Percentiles rank a stretch among this genome's conserved stretches.
phyloP scores from a whole-genome alignment of 1,284 basidiomycete genomes.

The Leccinum subatratum region DNA sequence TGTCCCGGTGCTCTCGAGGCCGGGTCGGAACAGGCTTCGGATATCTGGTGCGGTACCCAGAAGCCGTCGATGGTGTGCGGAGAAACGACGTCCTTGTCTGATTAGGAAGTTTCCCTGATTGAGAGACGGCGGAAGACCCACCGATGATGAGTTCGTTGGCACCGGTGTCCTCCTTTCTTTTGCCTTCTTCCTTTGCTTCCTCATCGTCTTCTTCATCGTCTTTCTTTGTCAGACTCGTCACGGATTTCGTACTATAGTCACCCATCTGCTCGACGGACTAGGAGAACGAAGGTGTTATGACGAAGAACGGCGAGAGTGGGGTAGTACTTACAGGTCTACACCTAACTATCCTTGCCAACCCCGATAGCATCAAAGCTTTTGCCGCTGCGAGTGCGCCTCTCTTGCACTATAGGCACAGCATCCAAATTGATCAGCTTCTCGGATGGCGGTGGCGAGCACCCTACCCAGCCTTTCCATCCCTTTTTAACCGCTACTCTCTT shows the following conservation, averaged over 20 bases:
- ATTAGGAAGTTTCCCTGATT: slow-evolving; percentile 46
- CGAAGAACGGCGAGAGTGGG: too few relatives aligned
- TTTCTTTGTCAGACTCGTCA: slow-evolving; percentile 74
- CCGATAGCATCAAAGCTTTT: slow-evolving; percentile 76
- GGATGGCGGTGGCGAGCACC: slow-evolving; percentile 73
- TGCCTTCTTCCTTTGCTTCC: slow-evolving; percentile 42
- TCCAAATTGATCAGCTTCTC: slow-evolving; percentile 77
- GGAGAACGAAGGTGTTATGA: too few relatives aligned
- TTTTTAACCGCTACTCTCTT: slow-evolving; percentile 68
- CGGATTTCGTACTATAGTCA: slow-evolving; percentile 55
- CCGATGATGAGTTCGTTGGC: slow-evolving; percentile 74
- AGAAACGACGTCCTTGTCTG: slow-evolving; percentile 76
- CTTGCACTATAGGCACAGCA: slow-evolving; percentile 52
- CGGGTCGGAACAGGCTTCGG: slow-evolving; percentile 88
- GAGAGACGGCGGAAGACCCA: slow-evolving; percentile 43
- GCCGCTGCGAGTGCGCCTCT: slow-evolving; percentile 69
- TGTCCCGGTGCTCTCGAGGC: slow-evolving; percentile 84
- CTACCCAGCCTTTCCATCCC: slow-evolving; percentile 84
- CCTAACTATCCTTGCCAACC: slow-evolving; percentile 50
- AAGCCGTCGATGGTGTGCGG: slow-evolving; percentile 94
- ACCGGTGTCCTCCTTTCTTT: slow-evolving; percentile 44
- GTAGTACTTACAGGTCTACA: slow-evolving; percentile 32
- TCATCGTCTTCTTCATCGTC: slow-evolving; percentile 58
- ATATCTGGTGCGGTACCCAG: slow-evolving; percentile 96
- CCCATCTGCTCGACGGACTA: too few relatives aligned